A percentile compares a stretch with the other conserved stretches of the same genome.
phyloP scores from a whole-genome alignment of 2,329 filamentous ascomycete genomes.

The Penicillium thymicola region DNA sequence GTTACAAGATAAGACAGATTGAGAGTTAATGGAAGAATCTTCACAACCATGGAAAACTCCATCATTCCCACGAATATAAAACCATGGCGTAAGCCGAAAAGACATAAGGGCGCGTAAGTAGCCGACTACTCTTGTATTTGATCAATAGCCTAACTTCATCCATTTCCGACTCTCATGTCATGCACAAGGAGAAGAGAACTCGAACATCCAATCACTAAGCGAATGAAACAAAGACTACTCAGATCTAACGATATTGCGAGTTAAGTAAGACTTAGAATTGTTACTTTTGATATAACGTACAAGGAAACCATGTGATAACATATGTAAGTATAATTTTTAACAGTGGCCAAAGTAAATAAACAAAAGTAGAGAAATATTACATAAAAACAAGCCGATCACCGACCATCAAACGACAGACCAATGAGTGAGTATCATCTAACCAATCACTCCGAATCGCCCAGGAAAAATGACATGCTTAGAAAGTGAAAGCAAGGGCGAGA shows the following conservation, averaged over 20 bases:
- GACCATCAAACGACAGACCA: not conserved
- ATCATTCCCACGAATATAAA: not conserved
- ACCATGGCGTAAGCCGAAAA: not conserved
- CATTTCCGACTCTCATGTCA: not conserved
- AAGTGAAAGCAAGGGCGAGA: slow-evolving; percentile 21
- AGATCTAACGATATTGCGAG: too few species aligned
- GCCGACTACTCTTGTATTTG: not conserved
- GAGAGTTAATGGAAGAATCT: not conserved
- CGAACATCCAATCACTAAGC: too few species aligned
- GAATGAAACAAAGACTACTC: not conserved
- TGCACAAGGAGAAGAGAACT: not conserved
- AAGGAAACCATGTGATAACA: not conserved
- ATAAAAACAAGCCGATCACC: slow-evolving; percentile 5
- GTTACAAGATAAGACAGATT: not conserved
- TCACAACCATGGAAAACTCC: not conserved
- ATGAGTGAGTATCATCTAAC: slow-evolving; percentile 8
- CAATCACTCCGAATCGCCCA: slow-evolving; percentile 15
- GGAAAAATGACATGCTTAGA: slow-evolving; percentile 13
- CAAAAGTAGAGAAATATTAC: slow-evolving; percentile 12
- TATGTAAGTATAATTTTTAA: not conserved
- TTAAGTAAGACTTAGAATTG: not conserved
- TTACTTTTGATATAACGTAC: not conserved
- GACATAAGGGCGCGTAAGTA: too few species aligned
- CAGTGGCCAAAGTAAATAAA: not conserved
- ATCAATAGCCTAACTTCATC: not conserved